phyloP scores from a whole-genome alignment of 2,329 filamentous ascomycete species.

The Aspergillus transmontanensis region DNA sequence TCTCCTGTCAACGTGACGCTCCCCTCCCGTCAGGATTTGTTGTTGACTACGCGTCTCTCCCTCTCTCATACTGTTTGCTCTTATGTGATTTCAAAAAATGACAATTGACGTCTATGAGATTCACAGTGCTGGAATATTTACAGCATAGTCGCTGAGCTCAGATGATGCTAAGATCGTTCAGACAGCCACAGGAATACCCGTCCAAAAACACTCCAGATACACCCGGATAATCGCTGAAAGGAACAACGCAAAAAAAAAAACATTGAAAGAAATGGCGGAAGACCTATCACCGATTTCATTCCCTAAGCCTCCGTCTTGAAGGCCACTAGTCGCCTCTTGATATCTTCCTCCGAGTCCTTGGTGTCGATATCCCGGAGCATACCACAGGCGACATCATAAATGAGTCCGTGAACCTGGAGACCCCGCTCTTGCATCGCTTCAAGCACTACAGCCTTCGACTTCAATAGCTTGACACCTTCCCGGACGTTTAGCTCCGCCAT shows the following conservation, averaged over 20 bases:
- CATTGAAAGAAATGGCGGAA: not conserved
- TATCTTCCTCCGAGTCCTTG: slow-evolving; percentile 42
- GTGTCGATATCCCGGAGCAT: slow-evolving; percentile 56
- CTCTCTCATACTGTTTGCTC: not conserved
- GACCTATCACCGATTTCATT: not conserved
- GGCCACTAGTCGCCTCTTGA: slow-evolving; percentile 41
- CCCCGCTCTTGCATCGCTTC: slow-evolving; percentile 72
- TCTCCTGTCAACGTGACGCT: not conserved
- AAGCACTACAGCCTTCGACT: slow-evolving; percentile 68
- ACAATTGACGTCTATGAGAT: not conserved
- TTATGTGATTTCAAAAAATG: not conserved
- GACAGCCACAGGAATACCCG: not conserved
- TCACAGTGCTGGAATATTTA: not conserved
- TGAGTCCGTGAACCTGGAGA: slow-evolving; percentile 73
- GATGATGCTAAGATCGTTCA: not conserved
- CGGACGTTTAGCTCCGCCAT: slow-evolving; percentile 78
- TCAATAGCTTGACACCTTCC: slow-evolving; percentile 66
- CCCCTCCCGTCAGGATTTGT: too few relatives aligned
- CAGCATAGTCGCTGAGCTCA: not conserved
- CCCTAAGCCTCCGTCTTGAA: slow-evolving; percentile 39
- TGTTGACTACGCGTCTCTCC: not conserved
- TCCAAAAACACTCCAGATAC: not conserved
- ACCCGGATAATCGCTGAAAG: slow-evolving; percentile 4
- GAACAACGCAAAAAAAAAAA: not conserved
- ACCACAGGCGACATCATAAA: slow-evolving; percentile 69